Percentiles rank a stretch among this genome's conserved stretches.
These are phyloP conservation scores for Lycium barbarum DNA, from an alignment of 257 asterid species.

Conservation along the genomic window DNA sequence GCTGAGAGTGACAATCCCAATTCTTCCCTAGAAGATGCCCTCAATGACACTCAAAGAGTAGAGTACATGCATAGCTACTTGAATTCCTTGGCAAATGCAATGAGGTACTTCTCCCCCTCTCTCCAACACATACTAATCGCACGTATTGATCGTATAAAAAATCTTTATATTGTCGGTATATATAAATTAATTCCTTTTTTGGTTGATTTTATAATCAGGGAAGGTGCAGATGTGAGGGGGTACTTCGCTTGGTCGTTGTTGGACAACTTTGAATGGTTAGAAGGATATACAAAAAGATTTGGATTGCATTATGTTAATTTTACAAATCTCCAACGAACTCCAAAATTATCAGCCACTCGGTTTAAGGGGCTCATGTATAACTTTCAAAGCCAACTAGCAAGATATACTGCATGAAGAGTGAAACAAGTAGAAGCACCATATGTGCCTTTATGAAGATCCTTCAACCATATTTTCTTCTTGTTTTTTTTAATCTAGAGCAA, in stretches of 20 bases:
- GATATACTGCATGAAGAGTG: not conserved
- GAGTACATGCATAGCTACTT: slow-evolving; percentile 55
- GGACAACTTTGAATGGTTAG: slow-evolving; percentile 80
- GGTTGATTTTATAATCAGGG: slow-evolving; percentile 41
- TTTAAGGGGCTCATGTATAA: slow-evolving; percentile 47
- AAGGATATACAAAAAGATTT: slow-evolving; percentile 62
- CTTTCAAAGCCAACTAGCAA: slow-evolving; percentile 20
- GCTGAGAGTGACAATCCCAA: slow-evolving; percentile 41
- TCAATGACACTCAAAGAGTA: slow-evolving; percentile 52
- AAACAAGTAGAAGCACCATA: not conserved
- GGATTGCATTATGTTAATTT: slow-evolving; percentile 58
- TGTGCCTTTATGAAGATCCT: not conserved
- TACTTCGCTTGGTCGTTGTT: slow-evolving; percentile 77
- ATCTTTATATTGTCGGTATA: not conserved
- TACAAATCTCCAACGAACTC: slow-evolving; percentile 48
- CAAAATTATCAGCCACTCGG: slow-evolving; percentile 53
- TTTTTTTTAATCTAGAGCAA: not conserved
- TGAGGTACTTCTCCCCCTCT: not conserved
- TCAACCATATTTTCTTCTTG: not conserved
- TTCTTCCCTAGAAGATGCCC: slow-evolving; percentile 32
- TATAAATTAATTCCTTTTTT: not conserved
- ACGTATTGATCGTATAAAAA: not conserved
- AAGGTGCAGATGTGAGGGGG: slow-evolving; percentile 79
- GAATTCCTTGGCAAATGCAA: slow-evolving; percentile 51
- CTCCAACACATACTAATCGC: not conserved